Evolutionary conservation across 2,329 filamentous ascomycete genomes (phyloP).

Genomic region (Parascedosporium putredinis): DNA sequence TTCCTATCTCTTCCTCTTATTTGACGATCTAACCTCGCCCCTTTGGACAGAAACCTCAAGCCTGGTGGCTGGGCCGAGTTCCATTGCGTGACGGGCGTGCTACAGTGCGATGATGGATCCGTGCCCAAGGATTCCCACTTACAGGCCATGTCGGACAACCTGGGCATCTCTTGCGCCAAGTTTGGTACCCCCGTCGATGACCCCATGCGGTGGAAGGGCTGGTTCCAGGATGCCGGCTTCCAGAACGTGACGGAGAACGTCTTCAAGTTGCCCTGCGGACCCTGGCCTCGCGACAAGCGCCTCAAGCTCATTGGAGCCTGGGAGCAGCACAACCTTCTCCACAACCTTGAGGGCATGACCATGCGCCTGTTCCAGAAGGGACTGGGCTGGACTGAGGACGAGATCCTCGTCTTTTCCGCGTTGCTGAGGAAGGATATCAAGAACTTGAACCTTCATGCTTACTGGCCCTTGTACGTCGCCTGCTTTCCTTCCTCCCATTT

Average conservation of each 20-base stretch:
- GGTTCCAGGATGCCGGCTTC: conserved; percentile 18
- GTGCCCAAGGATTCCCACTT: conserved; percentile 18
- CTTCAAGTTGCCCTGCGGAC: conserved; percentile 28
- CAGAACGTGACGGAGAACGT: conserved; percentile 15
- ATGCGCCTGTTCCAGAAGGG: conserved; percentile 27
- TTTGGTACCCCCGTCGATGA: conserved; percentile 20
- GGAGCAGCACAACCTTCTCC: conserved; percentile 23
- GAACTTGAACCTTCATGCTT: conserved; percentile 24
- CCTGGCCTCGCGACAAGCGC: conserved; percentile 32
- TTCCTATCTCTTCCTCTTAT: background rate
- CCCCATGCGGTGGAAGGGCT: conserved; percentile 14
- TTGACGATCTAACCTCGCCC: conserved; percentile 28
- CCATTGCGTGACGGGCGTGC: conserved; percentile 28
- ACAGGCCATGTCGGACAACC: conserved; percentile 17
- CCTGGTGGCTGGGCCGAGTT: conserved; percentile 40
- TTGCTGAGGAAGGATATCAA: conserved; percentile 24
- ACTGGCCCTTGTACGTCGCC: conserved; percentile 28
- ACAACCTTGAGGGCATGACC: conserved; percentile 25
- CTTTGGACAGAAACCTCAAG: conserved; percentile 40
- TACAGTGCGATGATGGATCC: conserved; percentile 20
- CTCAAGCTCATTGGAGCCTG: conserved; percentile 35
- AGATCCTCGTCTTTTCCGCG: conserved; percentile 23
- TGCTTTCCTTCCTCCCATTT: background rate
- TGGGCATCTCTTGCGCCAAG: conserved; percentile 18
- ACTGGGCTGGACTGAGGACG: conserved; percentile 24